Conservation (phyloP, 331 rosid species). For the Pyracantha coccinea region DNA sequence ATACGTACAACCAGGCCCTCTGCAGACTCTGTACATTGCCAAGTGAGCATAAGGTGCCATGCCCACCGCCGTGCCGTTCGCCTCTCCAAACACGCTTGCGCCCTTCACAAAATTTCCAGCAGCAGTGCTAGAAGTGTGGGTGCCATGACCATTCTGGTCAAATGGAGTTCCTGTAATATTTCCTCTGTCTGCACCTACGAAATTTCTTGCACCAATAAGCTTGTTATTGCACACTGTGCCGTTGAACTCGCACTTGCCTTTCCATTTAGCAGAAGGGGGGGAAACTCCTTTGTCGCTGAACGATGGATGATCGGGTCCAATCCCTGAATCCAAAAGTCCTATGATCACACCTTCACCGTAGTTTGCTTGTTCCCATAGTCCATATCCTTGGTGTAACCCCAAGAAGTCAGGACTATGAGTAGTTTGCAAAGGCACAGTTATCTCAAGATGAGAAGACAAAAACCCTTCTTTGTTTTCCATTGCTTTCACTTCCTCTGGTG, state of each 20-base stretch:
- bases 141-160: background rate
- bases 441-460: conserved; percentile 30
- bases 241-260: background rate
- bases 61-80: background rate
- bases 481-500: conserved; percentile 38
- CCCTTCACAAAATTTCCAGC: background rate
- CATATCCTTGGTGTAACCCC: conserved; percentile 33
- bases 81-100: background rate
- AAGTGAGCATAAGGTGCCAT: background rate
- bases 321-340: conserved; percentile 54
- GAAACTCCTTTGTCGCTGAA: conserved; percentile 23
- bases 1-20: background rate
- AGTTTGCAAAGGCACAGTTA: conserved; percentile 35
- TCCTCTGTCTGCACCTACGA: background rate
- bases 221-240: background rate
- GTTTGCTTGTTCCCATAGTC: conserved; percentile 39
- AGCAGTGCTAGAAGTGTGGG: background rate
- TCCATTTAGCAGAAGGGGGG: conserved; percentile 6
- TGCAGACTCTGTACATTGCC: background rate
- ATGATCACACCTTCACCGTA: conserved; percentile 47
- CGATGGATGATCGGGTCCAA: conserved; percentile 44
- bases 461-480: conserved; percentile 37
- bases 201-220: background rate
- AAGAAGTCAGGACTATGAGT: conserved; percentile 54
- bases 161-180: background rate